These are phyloP conservation scores for Macaranga tanarius DNA, from an alignment of 441 rosid species.

Conservation along the genomic window DNA sequence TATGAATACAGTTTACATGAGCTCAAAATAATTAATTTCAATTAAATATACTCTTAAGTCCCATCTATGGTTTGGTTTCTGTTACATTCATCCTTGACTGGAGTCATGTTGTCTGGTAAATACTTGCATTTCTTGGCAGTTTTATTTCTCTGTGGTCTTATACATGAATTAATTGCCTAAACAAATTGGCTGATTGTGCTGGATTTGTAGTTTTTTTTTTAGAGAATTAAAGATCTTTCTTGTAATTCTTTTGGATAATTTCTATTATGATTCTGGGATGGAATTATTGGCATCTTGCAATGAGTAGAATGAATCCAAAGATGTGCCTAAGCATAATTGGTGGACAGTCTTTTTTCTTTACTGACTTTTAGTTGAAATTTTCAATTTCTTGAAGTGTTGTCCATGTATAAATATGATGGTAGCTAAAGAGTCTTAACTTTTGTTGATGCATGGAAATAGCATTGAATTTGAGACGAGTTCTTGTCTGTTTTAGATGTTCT, in stretches of 20 bases:
- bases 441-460: background rate
- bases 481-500: background rate
- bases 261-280: background rate
- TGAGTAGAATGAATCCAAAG: background rate
- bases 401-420: background rate
- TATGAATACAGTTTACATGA: background rate
- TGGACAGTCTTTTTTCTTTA: background rate
- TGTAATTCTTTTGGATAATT: too few species aligned
- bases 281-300: background rate
- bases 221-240: background rate
- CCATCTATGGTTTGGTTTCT: background rate
- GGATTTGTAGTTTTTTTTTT: too few species aligned
- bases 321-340: background rate
- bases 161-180: background rate
- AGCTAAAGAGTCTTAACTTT: background rate
- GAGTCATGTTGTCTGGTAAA: background rate
- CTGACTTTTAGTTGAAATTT: background rate
- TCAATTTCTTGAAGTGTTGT: background rate
- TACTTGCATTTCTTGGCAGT: background rate
- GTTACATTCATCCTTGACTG: background rate
- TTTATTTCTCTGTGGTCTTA: background rate
- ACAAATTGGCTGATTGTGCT: background rate
- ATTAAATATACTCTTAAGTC: background rate
- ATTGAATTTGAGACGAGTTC: slow-evolving; percentile 1
- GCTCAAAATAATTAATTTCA: background rate